phyloP scores from a whole-genome alignment of 2,329 filamentous ascomycete species.

The Chalara sp. region DNA sequence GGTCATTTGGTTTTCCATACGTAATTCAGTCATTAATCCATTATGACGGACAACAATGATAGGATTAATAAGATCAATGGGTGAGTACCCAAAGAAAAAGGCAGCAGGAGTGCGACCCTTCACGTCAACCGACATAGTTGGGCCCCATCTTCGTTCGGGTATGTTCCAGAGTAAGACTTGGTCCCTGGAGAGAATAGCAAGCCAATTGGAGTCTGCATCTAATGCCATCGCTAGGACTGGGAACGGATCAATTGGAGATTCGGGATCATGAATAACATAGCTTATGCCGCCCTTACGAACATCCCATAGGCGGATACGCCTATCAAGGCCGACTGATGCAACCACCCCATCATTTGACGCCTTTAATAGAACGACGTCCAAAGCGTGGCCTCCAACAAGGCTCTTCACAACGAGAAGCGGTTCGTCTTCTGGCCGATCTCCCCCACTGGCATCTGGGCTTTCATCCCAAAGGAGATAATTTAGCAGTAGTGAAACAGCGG shows the following conservation, averaged over 20 bases:
- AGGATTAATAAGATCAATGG: constrained; percentile 32
- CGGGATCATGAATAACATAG: constrained; percentile 30
- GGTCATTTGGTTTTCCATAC: constrained; percentile 34
- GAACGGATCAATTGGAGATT: constrained; percentile 38
- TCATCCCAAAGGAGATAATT: constrained; percentile 65
- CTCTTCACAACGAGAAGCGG: constrained; percentile 53
- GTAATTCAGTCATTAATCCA: constrained; percentile 54
- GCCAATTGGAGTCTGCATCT: constrained; percentile 55
- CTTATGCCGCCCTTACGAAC: constrained; percentile 35
- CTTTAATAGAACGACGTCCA: constrained; percentile 62
- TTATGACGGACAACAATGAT: constrained; percentile 58
- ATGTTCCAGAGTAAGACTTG: constrained; percentile 60
- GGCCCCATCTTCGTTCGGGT: constrained; percentile 46
- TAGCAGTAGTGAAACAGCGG: constrained; percentile 62
- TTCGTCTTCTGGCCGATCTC: constrained; percentile 35
- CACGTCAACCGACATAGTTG: constrained; percentile 46
- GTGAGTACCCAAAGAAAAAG: constrained; percentile 53
- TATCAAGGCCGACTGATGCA: constrained; percentile 64
- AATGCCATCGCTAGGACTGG: constrained; percentile 58
- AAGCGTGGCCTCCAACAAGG: constrained; percentile 53
- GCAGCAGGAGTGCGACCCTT: constrained; percentile 52
- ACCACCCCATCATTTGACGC: constrained; percentile 58
- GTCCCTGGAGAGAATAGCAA: constrained; percentile 55
- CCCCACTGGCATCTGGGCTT: constrained; percentile 38
- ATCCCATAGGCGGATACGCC: constrained; percentile 61